Base-by-base conservation (phyloP, 75 land plant genomes). In the Adiantum capillusveneris region DNA sequence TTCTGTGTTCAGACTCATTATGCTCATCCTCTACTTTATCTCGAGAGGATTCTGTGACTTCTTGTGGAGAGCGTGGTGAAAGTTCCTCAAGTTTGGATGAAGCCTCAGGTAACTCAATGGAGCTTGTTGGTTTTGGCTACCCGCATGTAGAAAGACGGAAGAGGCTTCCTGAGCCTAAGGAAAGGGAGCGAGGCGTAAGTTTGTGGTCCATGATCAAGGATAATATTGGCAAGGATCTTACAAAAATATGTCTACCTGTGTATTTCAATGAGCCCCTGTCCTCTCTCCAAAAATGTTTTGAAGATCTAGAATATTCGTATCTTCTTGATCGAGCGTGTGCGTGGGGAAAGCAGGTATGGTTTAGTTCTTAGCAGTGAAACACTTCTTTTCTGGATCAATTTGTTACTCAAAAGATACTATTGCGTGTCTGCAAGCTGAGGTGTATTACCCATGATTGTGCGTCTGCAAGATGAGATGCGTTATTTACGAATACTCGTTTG, bases 181-280 rank as follows among this genome's bases (percentile, higher is more conserved):
- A 89, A 67, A 80, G 79, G 66, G 95, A 89, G 66, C 82, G 78
- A 58, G 75, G 80, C 30, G 83, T 89, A 24, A 87, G 95, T 62
- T 59, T 89, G 0, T 89, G 95, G 95, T 89, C 95, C 37, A 86
- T 89, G 62, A 89, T 89, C 60, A 89, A 85, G 65, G 90, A 86
- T 54, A 86, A 85, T 44, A 75, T 89, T 65, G 95, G 95, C 11
- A 89, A 89, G 69, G 95, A 89, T 57, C 71, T 89, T 11, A 83
- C 86, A 25, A 73, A 82, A 59, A 83, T 89, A 31, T 89, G 95
- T 64, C 80, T 89, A 17, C 95, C 95, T 56, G 95, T 89, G 44
- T 89, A 89, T 55, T 89, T 89, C 74, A 86, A 89, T 60, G 95
- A 89, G 66, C 95, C 95, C 46, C 63, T 89, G 11, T 89, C 90